phyloP scores from a whole-genome alignment of 2,329 filamentous ascomycete genomes.

The Scedosporium boydii region DNA sequence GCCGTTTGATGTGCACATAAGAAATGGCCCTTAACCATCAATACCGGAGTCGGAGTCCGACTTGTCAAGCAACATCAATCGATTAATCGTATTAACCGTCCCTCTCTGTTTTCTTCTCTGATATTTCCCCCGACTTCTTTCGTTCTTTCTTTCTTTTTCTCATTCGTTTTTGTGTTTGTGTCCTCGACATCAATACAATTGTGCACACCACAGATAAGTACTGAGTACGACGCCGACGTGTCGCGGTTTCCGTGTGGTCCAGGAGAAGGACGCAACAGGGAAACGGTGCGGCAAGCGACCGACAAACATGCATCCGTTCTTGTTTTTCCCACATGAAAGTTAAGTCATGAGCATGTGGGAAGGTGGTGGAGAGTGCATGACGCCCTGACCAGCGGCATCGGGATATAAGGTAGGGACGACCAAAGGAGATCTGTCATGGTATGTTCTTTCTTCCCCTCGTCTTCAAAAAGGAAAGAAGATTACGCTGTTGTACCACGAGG shows the following conservation, averaged over 20 bases:
- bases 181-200: not conserved
- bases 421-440: not conserved
- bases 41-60: too few relatives aligned
- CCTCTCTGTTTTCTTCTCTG: too few relatives aligned
- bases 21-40: not conserved
- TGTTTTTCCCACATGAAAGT: not conserved
- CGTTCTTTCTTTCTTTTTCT: too few relatives aligned
- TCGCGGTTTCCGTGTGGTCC: too few relatives aligned
- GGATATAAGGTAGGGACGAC: not conserved
- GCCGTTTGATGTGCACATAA: not conserved
- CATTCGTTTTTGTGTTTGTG: not conserved
- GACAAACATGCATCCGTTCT: not conserved
- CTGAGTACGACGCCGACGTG: not conserved
- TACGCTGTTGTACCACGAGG: too few relatives aligned
- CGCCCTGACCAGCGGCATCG: not conserved
- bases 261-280: too few relatives aligned
- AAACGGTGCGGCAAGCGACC: not conserved
- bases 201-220: not conserved
- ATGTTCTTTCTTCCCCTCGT: too few relatives aligned
- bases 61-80: too few relatives aligned
- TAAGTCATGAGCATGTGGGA: not conserved
- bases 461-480: too few relatives aligned
- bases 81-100: too few relatives aligned
- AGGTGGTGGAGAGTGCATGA: not conserved
- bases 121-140: too few relatives aligned